Evolutionary conservation across 352 stramenopile genomes (phyloP), one percentile per base, ranked within the genome.

Genomic region (Phytophthora colocasiae): DNA sequence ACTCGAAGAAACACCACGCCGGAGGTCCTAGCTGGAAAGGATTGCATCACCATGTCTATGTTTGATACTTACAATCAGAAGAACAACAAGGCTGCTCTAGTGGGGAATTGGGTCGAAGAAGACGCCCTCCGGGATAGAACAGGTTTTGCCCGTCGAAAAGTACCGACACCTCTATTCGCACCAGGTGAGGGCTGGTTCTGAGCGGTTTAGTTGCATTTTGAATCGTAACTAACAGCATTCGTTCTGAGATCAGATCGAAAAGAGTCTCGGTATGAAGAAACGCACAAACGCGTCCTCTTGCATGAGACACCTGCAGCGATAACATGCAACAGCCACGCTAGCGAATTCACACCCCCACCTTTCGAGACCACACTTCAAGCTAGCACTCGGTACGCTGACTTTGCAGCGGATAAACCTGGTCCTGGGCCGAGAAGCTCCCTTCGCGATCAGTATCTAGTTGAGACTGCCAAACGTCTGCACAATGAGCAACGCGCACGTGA

Each of bases 41-140:
- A 32, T 32, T 27, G 3, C 31, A 22, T 14, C 44, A 46, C 11
- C 45, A 49, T 55, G 40, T 46, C 58, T 9, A 86, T 89, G 78
- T 85, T 82, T 46, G 60, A 77, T 4, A 67, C 67, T 27, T 94
- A 94, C 78, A 95, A 95, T 80, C 91, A 92, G 64, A 92, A 84
- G 68, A 93, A 96, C 61, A 72, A 64, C 48, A 89, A 91, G 47
- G 81, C 78, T 12, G 78, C 84, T 44, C 73, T 96, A 17, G 75
- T 93, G 19, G 87, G 87, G 19, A 96, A 96, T 63, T 96, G 87
- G 87, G 83, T 96, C 46, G 85, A 96, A 34, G 87, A 96, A 55
- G 77, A 92, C 19, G 87, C 85, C 2, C 69, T 96, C 38, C 81
- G 83, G 8, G 48, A 69, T 4, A 60, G 52, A 34, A 96, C 87